Percentiles rank a stretch among this genome's conserved stretches.
phyloP scores from a whole-genome alignment of 352 stramenopile genomes.

The Phytophthora citrophthora region DNA sequence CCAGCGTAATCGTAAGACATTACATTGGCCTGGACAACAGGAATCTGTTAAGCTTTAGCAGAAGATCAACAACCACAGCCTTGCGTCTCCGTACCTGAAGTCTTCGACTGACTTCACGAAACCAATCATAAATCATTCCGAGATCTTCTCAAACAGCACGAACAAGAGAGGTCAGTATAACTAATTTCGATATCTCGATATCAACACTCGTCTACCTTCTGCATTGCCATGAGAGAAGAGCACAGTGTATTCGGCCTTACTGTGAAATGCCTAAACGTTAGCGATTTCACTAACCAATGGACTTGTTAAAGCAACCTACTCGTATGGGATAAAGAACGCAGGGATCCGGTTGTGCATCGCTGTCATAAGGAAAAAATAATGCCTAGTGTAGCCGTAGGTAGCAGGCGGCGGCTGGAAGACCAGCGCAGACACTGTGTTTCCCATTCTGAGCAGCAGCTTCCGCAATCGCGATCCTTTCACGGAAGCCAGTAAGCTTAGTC shows the following conservation, averaged over 20 bases:
- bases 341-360: constrained; percentile 90
- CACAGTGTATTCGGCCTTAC: constrained; percentile 93
- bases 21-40: constrained; percentile 70
- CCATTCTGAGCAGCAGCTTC: constrained; percentile 53
- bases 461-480: not conserved
- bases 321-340: constrained; percentile 95
- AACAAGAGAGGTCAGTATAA: not conserved
- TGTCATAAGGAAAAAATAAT: constrained; percentile 95
- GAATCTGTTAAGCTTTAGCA: constrained; percentile 6
- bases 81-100: constrained; percentile 50
- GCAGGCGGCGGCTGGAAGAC: constrained; percentile 89
- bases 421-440: constrained; percentile 77
- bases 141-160: constrained; percentile 70
- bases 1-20: constrained; percentile 97
- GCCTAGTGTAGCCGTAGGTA: constrained; percentile 78
- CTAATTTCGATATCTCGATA: not conserved
- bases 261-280: constrained; percentile 33
- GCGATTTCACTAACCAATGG: constrained; percentile 5
- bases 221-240: constrained; percentile 98
- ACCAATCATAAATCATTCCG: constrained; percentile 98
- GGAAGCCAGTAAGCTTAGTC: not conserved
- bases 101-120: constrained; percentile 90
- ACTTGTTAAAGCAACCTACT: constrained; percentile 46
- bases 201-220: constrained; percentile 66
- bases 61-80: not conserved